phyloP scores from a whole-genome alignment of 306 rosid species.

The Aeschynomene evenia region DNA sequence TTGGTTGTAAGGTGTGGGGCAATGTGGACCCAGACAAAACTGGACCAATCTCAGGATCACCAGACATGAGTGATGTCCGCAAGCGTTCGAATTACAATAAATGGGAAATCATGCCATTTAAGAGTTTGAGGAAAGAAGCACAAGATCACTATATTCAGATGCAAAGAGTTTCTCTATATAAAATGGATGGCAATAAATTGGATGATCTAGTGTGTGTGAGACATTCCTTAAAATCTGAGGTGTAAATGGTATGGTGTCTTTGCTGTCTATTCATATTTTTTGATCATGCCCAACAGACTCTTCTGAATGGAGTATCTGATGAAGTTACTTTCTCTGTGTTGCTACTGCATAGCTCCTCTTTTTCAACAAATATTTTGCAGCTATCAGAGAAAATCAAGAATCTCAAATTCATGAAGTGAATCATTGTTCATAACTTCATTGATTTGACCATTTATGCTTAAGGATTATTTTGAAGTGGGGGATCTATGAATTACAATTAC shows the following conservation, averaged over 20 bases:
- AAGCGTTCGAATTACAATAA: constrained; percentile 70
- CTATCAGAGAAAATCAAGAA: constrained; percentile 19
- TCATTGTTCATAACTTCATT: constrained; percentile 24
- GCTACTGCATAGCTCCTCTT: background rate
- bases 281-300: constrained; percentile 16
- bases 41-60: constrained; percentile 83
- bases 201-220: constrained; percentile 94
- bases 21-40: constrained; percentile 58
- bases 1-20: constrained; percentile 90
- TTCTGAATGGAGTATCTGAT: constrained; percentile 23
- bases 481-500: constrained; percentile 13
- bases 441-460: constrained; percentile 21
- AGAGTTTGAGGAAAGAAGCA: constrained; percentile 79
- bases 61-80: constrained; percentile 83
- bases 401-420: constrained; percentile 10
- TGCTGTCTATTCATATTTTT: constrained; percentile 17
- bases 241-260: constrained; percentile 34
- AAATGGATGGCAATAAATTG: constrained; percentile 95
- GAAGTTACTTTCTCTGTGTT: constrained; percentile 28
- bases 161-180: constrained; percentile 84
- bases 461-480: constrained; percentile 21
- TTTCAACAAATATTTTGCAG: constrained; percentile 16
- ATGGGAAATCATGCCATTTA: constrained; percentile 87
- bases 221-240: constrained; percentile 60
- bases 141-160: constrained; percentile 66